Conservation (phyloP, 2,329 filamentous ascomycete species). For the Hypoxylon sp. region DNA sequence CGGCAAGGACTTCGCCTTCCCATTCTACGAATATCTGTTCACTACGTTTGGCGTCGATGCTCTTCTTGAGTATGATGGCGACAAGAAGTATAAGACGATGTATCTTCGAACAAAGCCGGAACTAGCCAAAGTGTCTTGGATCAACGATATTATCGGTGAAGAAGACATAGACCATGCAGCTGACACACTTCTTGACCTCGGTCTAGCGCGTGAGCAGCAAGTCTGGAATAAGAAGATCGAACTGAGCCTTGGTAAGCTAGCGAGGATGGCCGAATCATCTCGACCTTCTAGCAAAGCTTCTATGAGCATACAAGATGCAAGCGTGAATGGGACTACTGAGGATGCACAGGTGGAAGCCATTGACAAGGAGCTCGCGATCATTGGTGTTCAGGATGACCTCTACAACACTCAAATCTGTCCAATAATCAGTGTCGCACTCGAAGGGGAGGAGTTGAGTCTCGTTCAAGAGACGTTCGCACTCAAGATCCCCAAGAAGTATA, state of each 20-base stretch:
- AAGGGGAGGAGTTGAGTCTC: slow-evolving; percentile 83
- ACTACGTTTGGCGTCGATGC: slow-evolving; percentile 74
- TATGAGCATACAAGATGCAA: slow-evolving; percentile 49
- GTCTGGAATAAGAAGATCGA: slow-evolving; percentile 96
- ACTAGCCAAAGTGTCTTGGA: slow-evolving; percentile 89
- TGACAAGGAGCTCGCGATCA: slow-evolving; percentile 76
- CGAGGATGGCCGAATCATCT: slow-evolving; percentile 74
- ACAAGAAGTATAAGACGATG: slow-evolving; percentile 79
- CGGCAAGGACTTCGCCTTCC: slow-evolving; percentile 77
- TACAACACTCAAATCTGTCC: slow-evolving; percentile 77
- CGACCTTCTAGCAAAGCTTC: slow-evolving; percentile 53
- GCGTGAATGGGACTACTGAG: slow-evolving; percentile 46
- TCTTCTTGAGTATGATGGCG: slow-evolving; percentile 79
- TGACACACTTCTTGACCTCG: slow-evolving; percentile 78
- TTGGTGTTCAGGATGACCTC: slow-evolving; percentile 84
- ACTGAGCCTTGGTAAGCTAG: slow-evolving; percentile 88
- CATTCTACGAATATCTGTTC: slow-evolving; percentile 85
- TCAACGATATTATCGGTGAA: slow-evolving; percentile 88
- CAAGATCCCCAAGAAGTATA: slow-evolving; percentile 70
- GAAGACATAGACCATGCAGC: slow-evolving; percentile 82
- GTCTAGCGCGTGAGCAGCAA: slow-evolving; percentile 79
- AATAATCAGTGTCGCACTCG: slow-evolving; percentile 79
- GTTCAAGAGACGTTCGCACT: slow-evolving; percentile 77
- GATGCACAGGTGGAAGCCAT: slow-evolving; percentile 64
- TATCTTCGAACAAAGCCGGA: slow-evolving; percentile 82